phyloP scores from a whole-genome alignment of 352 stramenopile genomes.

The Globisporangium nodosum region DNA sequence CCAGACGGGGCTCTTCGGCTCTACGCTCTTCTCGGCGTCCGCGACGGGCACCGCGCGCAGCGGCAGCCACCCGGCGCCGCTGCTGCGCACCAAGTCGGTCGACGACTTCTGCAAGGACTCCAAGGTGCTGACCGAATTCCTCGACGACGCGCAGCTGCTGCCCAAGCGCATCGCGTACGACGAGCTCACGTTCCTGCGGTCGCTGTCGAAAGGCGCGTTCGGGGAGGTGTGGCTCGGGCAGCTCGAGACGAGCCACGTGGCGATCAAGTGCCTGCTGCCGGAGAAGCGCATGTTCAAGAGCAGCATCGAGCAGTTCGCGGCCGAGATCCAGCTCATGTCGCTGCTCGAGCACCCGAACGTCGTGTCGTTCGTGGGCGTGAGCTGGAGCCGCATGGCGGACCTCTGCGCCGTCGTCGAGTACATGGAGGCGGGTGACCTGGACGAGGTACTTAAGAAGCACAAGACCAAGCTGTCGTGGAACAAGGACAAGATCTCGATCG shows the following conservation, averaged over 20 bases:
- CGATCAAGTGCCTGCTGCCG: conserved; percentile 64
- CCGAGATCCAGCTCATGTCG: conserved; percentile 70
- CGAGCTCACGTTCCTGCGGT: conserved; percentile 56
- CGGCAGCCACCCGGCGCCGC: background rate
- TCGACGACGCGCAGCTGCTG: conserved; percentile 43
- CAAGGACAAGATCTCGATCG: conserved; percentile 71
- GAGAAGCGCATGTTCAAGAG: conserved; percentile 48
- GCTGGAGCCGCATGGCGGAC: conserved; percentile 59
- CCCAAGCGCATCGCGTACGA: conserved; percentile 55
- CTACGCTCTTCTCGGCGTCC: conserved; percentile 2
- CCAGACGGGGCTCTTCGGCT: conserved; percentile 10
- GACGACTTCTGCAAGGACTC: conserved; percentile 66
- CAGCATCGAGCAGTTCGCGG: conserved; percentile 59
- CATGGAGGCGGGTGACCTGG: conserved; percentile 69
- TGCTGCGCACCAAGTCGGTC: conserved; percentile 30
- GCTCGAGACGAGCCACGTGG: conserved; percentile 59
- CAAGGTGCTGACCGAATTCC: conserved; percentile 36
- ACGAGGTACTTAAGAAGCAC: conserved; percentile 46
- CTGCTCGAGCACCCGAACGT: conserved; percentile 72
- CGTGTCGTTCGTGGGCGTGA: conserved; percentile 67
- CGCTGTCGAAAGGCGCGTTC: conserved; percentile 63
- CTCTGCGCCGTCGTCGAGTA: conserved; percentile 77
- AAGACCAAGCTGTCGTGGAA: conserved; percentile 56
- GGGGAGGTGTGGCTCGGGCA: conserved; percentile 71
- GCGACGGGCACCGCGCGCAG: background rate